phyloP scores from a whole-genome alignment of 140 eudicot genomes.

The Bidens hawaiensis region DNA sequence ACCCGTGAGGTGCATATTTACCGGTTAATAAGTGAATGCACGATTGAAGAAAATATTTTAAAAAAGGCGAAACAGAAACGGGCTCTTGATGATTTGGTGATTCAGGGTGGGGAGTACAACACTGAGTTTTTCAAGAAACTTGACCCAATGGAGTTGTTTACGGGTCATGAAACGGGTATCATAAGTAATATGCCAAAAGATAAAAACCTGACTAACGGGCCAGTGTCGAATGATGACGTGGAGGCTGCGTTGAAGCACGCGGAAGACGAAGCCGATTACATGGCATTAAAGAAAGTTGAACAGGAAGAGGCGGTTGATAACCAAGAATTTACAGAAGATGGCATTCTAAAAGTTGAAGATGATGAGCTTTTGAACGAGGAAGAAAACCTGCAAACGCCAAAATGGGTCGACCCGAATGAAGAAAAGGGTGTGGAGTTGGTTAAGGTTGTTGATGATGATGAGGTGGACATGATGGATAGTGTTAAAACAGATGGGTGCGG shows the following conservation, averaged over 20 bases:
- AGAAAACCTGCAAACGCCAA: conserved; percentile 28
- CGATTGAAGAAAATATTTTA: conserved; percentile 91
- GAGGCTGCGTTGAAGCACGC: conserved; percentile 95
- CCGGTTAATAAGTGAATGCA: conserved; percentile 86
- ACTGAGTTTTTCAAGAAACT: conserved; percentile 93
- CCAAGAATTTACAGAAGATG: conserved; percentile 93
- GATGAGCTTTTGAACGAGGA: conserved; percentile 86
- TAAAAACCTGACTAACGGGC: conserved; percentile 24
- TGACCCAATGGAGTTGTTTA: conserved; percentile 86
- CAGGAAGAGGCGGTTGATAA: conserved; percentile 97
- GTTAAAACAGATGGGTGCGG: conserved; percentile 94
- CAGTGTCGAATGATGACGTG: conserved; percentile 64
- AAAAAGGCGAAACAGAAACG: conserved; percentile 98
- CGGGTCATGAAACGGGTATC: conserved; percentile 55
- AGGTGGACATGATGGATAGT: conserved; percentile 86
- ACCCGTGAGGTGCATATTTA: conserved; percentile 96
- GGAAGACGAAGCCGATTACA: conserved; percentile 99
- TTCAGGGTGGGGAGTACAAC: conserved; percentile 95
- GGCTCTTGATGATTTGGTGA: conserved; percentile 89
- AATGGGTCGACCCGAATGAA: conserved; percentile 38
- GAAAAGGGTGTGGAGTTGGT: conserved; percentile 41
- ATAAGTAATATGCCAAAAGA: conserved; percentile 38
- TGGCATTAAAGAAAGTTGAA: conserved; percentile 94
- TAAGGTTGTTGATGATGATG: conserved; percentile 55
- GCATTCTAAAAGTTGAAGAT: conserved; percentile 61